Evolutionary conservation across 2,329 filamentous ascomycete species (phyloP), one percentile per base, ranked within the genome.

Genomic region (Furcasterigmium sp.): DNA sequence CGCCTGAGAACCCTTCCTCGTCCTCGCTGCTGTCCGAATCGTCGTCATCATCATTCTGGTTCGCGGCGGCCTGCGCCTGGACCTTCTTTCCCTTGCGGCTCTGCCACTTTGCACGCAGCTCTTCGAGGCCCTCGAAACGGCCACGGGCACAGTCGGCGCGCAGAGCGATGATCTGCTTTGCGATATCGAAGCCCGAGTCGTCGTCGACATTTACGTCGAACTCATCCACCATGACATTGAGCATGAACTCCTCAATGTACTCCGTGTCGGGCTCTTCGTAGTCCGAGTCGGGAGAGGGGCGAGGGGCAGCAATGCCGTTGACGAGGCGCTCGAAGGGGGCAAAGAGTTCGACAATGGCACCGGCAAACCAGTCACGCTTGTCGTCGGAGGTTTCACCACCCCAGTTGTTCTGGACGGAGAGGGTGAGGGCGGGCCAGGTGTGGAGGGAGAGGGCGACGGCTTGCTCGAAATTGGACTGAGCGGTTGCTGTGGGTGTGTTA

Each of bases 291-390:
- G 46, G 41, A 9, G 32, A 10, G n/a, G 11, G 32, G 36, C 50
- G 41, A 43, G 50, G 50, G 9, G 59, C 51, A 42, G 51, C 49
- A 46, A 68, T 63, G 44, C 48, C 50, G 49, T 51, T 48, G 29
- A 54, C 39, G 21, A 64, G 48, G 46, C 60, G 60, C 44, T 68
- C 67, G 52, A 95, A 80, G 51, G 90, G 77, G 18, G 73, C 71
- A 54, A 96, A 85, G 49, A 95, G 80, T 20, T 95, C 88, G 46
- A 84, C 85, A 42, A 97, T 75, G 35, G 86, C 87, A 50, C 90
- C 91, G 41, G 87, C 91, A 57, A 98, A 87, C 91, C 91, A 97
- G 74, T 95, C 91, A 57, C 91, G 86, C 72, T 97, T 97, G 65
- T 94, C 89, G 47, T 75, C 64, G 18, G 82, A 85, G 58, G 89